These are phyloP conservation scores for Phytophthora niederhauseri DNA, from an alignment of 352 stramenopile genomes.

Conservation along the genomic window DNA sequence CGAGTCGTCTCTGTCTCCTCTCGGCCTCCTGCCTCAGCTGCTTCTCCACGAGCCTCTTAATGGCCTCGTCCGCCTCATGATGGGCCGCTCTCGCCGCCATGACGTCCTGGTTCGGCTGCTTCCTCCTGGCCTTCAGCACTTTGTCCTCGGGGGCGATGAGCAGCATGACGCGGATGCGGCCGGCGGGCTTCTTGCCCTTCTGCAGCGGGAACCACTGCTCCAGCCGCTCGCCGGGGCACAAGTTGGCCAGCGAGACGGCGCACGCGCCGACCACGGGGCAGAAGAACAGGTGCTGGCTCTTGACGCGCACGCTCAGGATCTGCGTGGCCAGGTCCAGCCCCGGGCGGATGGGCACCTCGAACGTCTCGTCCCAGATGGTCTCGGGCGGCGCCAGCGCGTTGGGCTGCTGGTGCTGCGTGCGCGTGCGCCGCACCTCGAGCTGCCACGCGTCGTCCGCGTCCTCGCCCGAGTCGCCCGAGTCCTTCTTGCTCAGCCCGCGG, in stretches of 20 bases:
- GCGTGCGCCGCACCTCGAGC: conserved; percentile 58
- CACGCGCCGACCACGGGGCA: conserved; percentile 56
- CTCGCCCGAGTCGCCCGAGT: conserved; percentile 36
- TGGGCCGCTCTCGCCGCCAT: conserved; percentile 57
- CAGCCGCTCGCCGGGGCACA: conserved; percentile 41
- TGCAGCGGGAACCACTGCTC: conserved; percentile 64
- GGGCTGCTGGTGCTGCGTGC: conserved; percentile 42
- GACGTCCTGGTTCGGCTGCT: conserved; percentile 40
- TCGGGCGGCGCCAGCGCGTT: conserved; percentile 37
- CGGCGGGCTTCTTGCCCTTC: conserved; percentile 55
- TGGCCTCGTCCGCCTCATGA: conserved; percentile 65
- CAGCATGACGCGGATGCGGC: conserved; percentile 54
- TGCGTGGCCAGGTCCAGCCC: conserved; percentile 33
- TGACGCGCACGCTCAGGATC: conserved; percentile 68
- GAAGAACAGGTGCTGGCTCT: conserved; percentile 72
- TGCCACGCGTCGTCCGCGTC: conserved; percentile 29
- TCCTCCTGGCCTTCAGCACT: conserved; percentile 14
- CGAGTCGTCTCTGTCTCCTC: conserved; percentile 26
- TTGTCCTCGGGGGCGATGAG: conserved; percentile 34
- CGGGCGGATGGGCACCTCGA: conserved; percentile 47
- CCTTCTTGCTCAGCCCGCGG: conserved; percentile 39
- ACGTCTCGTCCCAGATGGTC: conserved; percentile 66
- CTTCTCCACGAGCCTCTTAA: conserved; percentile 59
- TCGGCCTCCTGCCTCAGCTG: conserved; percentile 43
- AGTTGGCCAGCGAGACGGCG: conserved; percentile 57